Evolutionary conservation across 2,329 filamentous ascomycete species (phyloP).

Genomic region (Calonectria pteridis): DNA sequence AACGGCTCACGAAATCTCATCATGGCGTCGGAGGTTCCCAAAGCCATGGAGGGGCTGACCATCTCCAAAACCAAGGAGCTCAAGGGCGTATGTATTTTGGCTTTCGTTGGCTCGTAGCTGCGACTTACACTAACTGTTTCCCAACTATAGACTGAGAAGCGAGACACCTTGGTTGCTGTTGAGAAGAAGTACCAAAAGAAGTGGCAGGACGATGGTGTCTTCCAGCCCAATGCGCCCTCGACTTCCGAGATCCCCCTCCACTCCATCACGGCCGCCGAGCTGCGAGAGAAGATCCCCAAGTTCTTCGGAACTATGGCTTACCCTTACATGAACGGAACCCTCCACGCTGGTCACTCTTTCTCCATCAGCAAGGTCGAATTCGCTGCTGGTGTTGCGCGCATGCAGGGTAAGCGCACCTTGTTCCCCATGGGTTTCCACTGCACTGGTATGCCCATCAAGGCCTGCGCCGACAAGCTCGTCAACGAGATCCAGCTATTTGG

Average conservation of each 20-base stretch:
- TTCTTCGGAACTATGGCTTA: conserved; percentile 77
- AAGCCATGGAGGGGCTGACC: conserved; percentile 64
- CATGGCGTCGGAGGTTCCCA: conserved; percentile 60
- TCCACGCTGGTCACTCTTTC: conserved; percentile 94
- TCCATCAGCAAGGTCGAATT: conserved; percentile 96
- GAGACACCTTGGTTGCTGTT: conserved; percentile 82
- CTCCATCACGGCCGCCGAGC: conserved; percentile 78
- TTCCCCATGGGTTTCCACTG: conserved; percentile 94
- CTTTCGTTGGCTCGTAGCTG: not conserved
- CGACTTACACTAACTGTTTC: conserved; percentile 26
- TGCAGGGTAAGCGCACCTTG: conserved; percentile 88
- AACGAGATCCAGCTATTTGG: conserved; percentile 93
- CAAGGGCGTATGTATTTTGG: conserved; percentile 62
- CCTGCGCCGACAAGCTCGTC: conserved; percentile 93
- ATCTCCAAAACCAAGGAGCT: conserved; percentile 72
- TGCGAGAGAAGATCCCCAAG: conserved; percentile 87
- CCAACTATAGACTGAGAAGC: conserved; percentile 79
- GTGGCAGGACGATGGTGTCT: conserved; percentile 68
- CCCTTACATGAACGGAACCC: conserved; percentile 85
- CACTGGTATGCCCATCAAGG: conserved; percentile 98
- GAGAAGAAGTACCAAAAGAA: conserved; percentile 94
- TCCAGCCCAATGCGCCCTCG: conserved; percentile 88
- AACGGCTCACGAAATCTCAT: conserved; percentile 43
- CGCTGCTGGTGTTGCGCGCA: conserved; percentile 84
- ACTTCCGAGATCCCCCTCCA: conserved; percentile 81